Evolutionary conservation across 306 rosid species (phyloP).

Genomic region (Urtica urens): DNA sequence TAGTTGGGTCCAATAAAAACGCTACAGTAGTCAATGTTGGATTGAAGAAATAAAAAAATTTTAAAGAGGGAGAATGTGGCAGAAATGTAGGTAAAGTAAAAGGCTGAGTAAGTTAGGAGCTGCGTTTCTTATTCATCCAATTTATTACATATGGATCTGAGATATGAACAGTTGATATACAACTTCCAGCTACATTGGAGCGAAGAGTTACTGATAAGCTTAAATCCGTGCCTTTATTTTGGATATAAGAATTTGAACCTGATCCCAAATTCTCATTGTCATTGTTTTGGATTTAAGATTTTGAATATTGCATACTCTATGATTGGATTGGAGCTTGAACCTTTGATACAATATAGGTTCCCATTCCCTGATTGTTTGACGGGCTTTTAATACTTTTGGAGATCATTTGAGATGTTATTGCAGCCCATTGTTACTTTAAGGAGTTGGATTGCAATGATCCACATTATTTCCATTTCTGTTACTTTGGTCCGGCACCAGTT

Average conservation of each 20-base stretch:
- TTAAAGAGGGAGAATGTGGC: constrained; percentile 16
- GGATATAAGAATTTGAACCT: background rate
- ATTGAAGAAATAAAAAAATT: constrained; percentile 26
- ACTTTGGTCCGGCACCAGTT: no score
- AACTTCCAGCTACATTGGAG: background rate
- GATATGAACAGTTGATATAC: no score
- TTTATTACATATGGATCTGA: background rate
- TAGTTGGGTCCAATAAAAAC: no score
- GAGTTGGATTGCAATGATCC: no score
- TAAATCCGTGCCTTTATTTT: background rate
- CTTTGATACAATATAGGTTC: background rate
- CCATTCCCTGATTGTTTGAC: background rate
- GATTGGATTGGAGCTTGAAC: background rate
- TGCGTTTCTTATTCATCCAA: background rate
- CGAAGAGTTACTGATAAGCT: background rate
- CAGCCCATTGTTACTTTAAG: no score
- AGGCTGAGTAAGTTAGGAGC: constrained; percentile 12
- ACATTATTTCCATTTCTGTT: no score
- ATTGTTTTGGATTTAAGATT: background rate
- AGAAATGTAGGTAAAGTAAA: constrained; percentile 22
- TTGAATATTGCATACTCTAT: background rate
- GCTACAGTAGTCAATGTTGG: constrained; percentile 12
- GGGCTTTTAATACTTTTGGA: no score
- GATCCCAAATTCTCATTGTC: background rate
- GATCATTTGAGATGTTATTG: no score